A percentile compares a stretch with the other conserved stretches of the same genome.
phyloP scores from a whole-genome alignment of 495 filamentous ascomycete species.

The Penicillium parvum region DNA sequence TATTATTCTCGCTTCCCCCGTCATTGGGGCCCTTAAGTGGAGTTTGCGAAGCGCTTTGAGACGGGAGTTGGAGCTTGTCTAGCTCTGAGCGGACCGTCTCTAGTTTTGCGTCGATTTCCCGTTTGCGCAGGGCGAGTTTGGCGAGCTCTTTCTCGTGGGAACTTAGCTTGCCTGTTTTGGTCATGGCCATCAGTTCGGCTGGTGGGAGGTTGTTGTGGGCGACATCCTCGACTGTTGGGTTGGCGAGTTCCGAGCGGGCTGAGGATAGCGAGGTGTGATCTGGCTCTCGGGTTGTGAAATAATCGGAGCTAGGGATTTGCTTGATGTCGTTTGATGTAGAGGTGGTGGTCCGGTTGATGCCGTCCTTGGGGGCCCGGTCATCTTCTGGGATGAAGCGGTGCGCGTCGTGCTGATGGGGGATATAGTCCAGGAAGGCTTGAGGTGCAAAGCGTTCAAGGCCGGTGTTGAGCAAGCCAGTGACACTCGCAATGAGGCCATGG shows the following conservation, averaged over 20 bases:
- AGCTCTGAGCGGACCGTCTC: constrained; percentile 41
- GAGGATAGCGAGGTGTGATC: constrained; percentile 20
- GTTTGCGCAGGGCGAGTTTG: constrained; percentile 68
- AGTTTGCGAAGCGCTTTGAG: constrained; percentile 11
- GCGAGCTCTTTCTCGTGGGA: constrained; percentile 67
- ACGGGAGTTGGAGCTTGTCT: constrained; percentile 34
- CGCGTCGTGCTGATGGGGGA: constrained; percentile 28
- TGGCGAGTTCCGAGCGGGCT: constrained; percentile 18
- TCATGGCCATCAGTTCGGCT: constrained; percentile 24
- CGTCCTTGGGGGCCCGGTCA: background rate
- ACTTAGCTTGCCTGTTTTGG: constrained; percentile 34
- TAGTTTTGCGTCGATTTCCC: constrained; percentile 67
- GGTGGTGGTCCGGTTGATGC: background rate
- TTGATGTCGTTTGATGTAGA: background rate
- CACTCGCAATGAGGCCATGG: constrained; percentile 42
- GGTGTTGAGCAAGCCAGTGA: constrained; percentile 38
- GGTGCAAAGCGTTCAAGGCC: constrained; percentile 41
- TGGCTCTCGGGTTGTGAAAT: background rate
- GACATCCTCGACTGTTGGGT: constrained; percentile 14
- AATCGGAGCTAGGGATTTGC: constrained; percentile 7
- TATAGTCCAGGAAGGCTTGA: constrained; percentile 47
- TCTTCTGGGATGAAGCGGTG: constrained; percentile 22
- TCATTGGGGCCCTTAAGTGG: constrained; percentile 24
- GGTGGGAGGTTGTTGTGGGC: constrained; percentile 22
- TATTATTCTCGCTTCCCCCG: constrained; percentile 42